A percentile compares a stretch with the other conserved stretches of the same genome.
These are phyloP conservation scores for Ganoderma multipileum DNA, from an alignment of 1,284 basidiomycete species.

Conservation along the genomic window DNA sequence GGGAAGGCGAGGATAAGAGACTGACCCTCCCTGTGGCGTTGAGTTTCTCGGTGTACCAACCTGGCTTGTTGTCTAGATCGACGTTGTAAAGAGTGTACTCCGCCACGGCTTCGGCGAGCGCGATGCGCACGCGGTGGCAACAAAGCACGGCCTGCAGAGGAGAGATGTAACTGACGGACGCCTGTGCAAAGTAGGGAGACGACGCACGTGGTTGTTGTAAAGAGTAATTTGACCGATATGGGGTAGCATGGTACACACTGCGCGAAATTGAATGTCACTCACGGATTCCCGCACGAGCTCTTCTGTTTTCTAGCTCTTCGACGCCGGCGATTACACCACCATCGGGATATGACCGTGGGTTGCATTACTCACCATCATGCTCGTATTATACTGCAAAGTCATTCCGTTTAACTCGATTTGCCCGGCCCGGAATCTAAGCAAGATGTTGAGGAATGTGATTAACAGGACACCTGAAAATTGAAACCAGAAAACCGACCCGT, in stretches of 20 bases:
- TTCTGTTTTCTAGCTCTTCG: background rate
- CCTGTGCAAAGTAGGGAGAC: background rate
- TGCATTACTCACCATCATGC: background rate
- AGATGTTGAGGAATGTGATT: no score
- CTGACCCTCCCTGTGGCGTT: background rate
- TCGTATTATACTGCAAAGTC: background rate
- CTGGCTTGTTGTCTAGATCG: constrained; percentile 39
- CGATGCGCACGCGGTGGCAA: background rate
- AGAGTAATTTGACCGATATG: background rate
- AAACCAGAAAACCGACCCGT: no score
- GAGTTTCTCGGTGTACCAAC: constrained; percentile 29
- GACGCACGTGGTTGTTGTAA: background rate
- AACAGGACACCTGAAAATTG: no score
- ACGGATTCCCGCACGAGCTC: background rate
- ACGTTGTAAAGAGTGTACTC: constrained; percentile 7
- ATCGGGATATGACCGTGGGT: background rate
- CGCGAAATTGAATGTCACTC: background rate
- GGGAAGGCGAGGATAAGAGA: background rate
- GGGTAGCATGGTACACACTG: background rate
- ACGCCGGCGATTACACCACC: background rate
- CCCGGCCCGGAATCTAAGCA: no score
- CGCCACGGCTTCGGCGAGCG: constrained; percentile 1
- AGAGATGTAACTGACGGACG: background rate
- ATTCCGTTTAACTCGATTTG: background rate
- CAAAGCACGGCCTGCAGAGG: background rate